These are phyloP conservation scores for Tetrahymena elliotti DNA, from an alignment of 73 alveolate species.

Conservation along the genomic window DNA sequence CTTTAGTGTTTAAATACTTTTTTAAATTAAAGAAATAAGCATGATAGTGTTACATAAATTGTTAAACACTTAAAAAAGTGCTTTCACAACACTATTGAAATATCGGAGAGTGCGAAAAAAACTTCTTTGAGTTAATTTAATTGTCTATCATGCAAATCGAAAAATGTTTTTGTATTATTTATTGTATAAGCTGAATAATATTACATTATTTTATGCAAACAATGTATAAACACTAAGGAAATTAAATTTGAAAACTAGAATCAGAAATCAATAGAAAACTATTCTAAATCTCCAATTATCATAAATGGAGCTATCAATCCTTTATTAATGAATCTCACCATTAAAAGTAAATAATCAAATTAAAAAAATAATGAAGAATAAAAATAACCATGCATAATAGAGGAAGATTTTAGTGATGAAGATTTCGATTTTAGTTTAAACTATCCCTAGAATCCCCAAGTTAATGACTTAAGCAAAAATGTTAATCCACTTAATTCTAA, in stretches of 20 bases:
- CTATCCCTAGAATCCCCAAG: too few relatives aligned
- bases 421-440: too few relatives aligned
- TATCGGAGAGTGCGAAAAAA: background rate
- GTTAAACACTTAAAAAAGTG: background rate
- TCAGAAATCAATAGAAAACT: background rate
- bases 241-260: background rate
- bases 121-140: background rate
- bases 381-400: background rate
- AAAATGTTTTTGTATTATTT: background rate
- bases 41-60: background rate
- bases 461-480: too few relatives aligned
- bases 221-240: background rate
- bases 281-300: background rate
- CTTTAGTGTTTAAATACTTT: background rate
- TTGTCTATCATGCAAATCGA: background rate
- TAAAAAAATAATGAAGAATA: background rate
- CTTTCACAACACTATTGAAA: background rate
- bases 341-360: background rate
- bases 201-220: background rate
- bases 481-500: too few relatives aligned
- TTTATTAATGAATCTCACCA: background rate
- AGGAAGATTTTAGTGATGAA: background rate
- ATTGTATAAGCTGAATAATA: background rate
- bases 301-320: background rate
- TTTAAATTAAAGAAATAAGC: background rate